Evolutionary conservation across 495 filamentous ascomycete species (phyloP), one percentile per base, ranked within the genome.

Genomic region (Annulohypoxylon nitens): DNA sequence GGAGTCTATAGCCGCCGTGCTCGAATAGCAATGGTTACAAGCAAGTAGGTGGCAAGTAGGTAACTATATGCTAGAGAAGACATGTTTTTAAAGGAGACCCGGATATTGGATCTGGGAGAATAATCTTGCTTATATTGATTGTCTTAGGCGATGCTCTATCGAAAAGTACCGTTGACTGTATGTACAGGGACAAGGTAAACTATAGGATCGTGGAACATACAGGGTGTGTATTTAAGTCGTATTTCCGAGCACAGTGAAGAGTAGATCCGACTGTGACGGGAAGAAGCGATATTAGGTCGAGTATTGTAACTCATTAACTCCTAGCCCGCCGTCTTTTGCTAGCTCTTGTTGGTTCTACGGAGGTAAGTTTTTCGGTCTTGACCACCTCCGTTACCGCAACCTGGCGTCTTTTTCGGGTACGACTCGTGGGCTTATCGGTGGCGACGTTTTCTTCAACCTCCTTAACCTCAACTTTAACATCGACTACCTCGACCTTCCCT

Each of bases 401-500:
- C 9, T 47, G 63, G 26, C 60, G 59, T 39, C 64, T 67, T 36
- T 75, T 75, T 10, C 72, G 67, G 23, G 63, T 23, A 53, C 62
- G 71, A 37, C 33, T 36, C 50, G 26, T 37, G 16, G 67, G n/a
- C 4, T 48, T 33, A 30, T 55, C 11, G 34, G 8, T 26, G 18
- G 34, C 37, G 73, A 74, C 10, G 53, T 78, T 33, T 69, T 70
- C 23, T 77, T 78, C 61, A 70, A 78, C 75, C 50, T 73, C 64
- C 43, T 70, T 64, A 4, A 77, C 72, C 16, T 81, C 76, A 20
- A 78, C 61, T 64, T 80, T 80, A 63, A 86, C 80, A 2, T 83
- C 81, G 57, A 89, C 82, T 4, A 83, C 78, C 71, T 91, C 87
- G 1, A 84, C 77, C 11, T 85, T 80, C 78, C 84, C 69, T 9